Evolutionary conservation across 2,329 filamentous ascomycete genomes (phyloP), one percentile per base, ranked within the genome.

Genomic region (Alternaria incomplexa): DNA sequence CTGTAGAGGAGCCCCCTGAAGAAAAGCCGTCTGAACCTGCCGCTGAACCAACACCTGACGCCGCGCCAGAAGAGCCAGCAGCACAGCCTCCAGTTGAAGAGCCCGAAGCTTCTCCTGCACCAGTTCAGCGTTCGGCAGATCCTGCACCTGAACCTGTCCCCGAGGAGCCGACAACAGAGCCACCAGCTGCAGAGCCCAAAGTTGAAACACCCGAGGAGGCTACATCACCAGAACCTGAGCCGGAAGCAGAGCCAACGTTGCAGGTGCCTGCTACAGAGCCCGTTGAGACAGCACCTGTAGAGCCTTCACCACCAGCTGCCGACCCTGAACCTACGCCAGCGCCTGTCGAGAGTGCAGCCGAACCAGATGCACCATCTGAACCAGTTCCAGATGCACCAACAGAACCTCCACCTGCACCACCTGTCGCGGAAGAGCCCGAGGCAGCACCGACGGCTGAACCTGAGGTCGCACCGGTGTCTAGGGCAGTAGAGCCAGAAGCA

Each of bases 181-280:
- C 32, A 36, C 32, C 32, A 36, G 32, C 32, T 36, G 32, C 23
- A 46, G 48, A 52, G 17, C 45, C 28, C 8, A 30, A 56, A 56
- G 13, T 10, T 44, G 20, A 17, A n/a, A 44, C 43, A 44, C 17
- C 25, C 26, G 50, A 43, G 44, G 52, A 57, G 32, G 32, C 32
- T 36, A 36, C 32, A n/a, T 36, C 32, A 22, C 20, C 51, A 23
- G 46, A 46, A 12, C 25, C 46, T 32, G 20, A 11, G 23, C 43
- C 46, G 13, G 46, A 12, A 36, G 20, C 50, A 23, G 61, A 59
- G 32, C 50, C 56, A 40, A 40, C 44, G 32, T 30, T 58, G 20
- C 40, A 47, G n/a, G 43, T 58, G 10, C 59, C 59, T 25, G 53
- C 58, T 28, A 17, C 17, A 59, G 32, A 54, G 17, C 56, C 60